Conservation (phyloP, 2,329 filamentous ascomycete species). For the Dactylellina haptotyla region DNA sequence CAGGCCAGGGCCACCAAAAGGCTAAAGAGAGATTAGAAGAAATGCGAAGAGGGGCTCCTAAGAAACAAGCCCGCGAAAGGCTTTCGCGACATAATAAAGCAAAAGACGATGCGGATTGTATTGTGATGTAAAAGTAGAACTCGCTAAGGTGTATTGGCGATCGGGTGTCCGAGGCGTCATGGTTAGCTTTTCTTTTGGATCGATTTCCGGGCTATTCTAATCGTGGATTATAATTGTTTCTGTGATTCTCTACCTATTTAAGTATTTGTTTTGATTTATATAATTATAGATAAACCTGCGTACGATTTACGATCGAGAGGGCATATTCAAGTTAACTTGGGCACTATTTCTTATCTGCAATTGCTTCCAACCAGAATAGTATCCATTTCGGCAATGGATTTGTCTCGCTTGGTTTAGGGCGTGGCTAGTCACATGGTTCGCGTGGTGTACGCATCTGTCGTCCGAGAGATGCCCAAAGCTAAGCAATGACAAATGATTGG, state of each 20-base stretch:
- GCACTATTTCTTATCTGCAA: too few relatives aligned
- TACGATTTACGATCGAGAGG: too few relatives aligned
- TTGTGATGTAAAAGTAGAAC: slow-evolving; percentile 76
- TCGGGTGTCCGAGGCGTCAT: background rate
- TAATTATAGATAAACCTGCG: too few relatives aligned
- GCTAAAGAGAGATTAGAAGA: slow-evolving; percentile 92
- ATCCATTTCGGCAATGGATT: background rate
- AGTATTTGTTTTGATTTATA: too few relatives aligned
- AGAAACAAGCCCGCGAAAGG: slow-evolving; percentile 76
- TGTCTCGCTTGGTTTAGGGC: background rate
- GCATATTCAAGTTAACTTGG: too few relatives aligned
- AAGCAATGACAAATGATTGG: slow-evolving; percentile 53
- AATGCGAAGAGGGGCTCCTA: slow-evolving; percentile 80
- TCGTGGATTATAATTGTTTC: too few relatives aligned
- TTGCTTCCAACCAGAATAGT: too few relatives aligned
- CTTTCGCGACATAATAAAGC: slow-evolving; percentile 84
- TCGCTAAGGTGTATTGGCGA: background rate
- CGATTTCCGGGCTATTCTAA: background rate
- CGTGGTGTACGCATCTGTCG: slow-evolving; percentile 9
- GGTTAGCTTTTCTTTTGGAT: background rate
- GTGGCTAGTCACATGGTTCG: slow-evolving; percentile 26
- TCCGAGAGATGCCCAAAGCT: slow-evolving; percentile 36
- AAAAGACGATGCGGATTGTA: slow-evolving; percentile 88
- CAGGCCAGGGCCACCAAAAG: slow-evolving; percentile 93
- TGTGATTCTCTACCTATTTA: too few relatives aligned